A percentile compares a stretch with the other conserved stretches of the same genome.
phyloP scores from a whole-genome alignment of 306 rosid species.

The Prunus armeniaca region DNA sequence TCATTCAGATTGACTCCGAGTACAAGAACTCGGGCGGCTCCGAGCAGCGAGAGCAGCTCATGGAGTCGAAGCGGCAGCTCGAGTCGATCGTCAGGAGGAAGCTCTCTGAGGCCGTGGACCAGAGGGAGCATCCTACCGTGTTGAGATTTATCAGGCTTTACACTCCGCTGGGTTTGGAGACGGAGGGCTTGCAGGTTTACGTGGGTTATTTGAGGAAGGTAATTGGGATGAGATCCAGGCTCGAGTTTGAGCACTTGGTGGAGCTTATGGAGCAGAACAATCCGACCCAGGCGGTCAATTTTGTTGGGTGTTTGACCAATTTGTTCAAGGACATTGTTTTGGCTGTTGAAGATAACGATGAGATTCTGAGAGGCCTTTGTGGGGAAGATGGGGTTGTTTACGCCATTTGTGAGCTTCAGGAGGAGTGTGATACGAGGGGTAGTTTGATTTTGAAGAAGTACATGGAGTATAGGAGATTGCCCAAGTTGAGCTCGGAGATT shows the following conservation, averaged over 20 bases:
- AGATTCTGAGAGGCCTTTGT: constrained; percentile 74
- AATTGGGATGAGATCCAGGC: constrained; percentile 76
- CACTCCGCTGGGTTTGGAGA: constrained; percentile 71
- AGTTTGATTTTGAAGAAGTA: constrained; percentile 80
- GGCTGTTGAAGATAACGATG: constrained; percentile 83
- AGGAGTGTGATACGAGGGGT: constrained; percentile 90
- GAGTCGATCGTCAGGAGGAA: constrained; percentile 77
- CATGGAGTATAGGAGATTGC: constrained; percentile 82
- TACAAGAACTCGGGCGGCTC: constrained; percentile 57
- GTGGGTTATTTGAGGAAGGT: constrained; percentile 85
- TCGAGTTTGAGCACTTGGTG: constrained; percentile 73
- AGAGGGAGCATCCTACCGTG: constrained; percentile 61
- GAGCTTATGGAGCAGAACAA: constrained; percentile 61
- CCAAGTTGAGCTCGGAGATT: constrained; percentile 71
- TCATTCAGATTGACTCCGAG: constrained; percentile 65
- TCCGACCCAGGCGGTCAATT: constrained; percentile 39
- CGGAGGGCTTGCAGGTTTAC: constrained; percentile 82
- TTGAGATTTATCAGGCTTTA: constrained; percentile 61
- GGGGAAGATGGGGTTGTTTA: constrained; percentile 97
- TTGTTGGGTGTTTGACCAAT: constrained; percentile 79
- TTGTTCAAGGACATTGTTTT: constrained; percentile 84
- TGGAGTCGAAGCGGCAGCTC: constrained; percentile 55
- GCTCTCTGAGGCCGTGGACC: constrained; percentile 69
- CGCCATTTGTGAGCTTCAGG: constrained; percentile 94
- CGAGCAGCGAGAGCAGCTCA: constrained; percentile 70